Evolutionary conservation across 2,329 filamentous ascomycete species (phyloP), one percentile per base, ranked within the genome.

Genomic region (Neofusicoccum ribis): DNA sequence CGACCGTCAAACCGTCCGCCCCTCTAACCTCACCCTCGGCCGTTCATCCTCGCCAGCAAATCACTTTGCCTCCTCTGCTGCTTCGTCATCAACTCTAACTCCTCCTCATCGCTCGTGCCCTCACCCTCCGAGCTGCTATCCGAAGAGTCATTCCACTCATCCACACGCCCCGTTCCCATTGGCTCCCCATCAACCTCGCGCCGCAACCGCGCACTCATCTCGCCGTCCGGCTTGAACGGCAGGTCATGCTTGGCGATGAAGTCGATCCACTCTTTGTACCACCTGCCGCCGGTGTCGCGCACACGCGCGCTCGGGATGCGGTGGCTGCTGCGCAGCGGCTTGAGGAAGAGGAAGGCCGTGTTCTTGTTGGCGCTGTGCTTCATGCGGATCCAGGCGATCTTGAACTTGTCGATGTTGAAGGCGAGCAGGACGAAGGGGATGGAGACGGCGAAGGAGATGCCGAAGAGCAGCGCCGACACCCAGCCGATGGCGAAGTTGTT

Each of bases 361-460:
- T 23, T 14, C 27, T 60, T 60, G 27, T 60, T 60, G 41, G 56
- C 15, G 3, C 8, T 23, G 60, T 64, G 62, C 15, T 39, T 59
- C 12, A 59, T 6, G 20, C 63, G 61, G 5, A 9, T 39, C 56
- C 56, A 60, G 3, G 31, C 27, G 8, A 37, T 20, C 3, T n/a
- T 37, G 46, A 63, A 52, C 34, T 79, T 78, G 56, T 84, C 82
- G 14, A 83, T 73, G 1, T 75, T 75, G 2, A 84, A 73, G 0
- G 82, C 82, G 15, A 84, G 72, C 15, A 78, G 70, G 37, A 84
- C 78, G 51, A 85, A 73, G 0, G 82, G 82, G 23, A 86, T 81
- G 3, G 81, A 83, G 31, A 86, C 82, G 2, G 80, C 81, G 59
- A 86, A 78, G 0, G 84, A 84, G 31, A 86, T 81, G 0, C 84